A percentile compares a stretch with the other conserved stretches of the same genome.
Conservation (phyloP, 2,329 filamentous ascomycete species). For the Alternaria triticina region DNA sequence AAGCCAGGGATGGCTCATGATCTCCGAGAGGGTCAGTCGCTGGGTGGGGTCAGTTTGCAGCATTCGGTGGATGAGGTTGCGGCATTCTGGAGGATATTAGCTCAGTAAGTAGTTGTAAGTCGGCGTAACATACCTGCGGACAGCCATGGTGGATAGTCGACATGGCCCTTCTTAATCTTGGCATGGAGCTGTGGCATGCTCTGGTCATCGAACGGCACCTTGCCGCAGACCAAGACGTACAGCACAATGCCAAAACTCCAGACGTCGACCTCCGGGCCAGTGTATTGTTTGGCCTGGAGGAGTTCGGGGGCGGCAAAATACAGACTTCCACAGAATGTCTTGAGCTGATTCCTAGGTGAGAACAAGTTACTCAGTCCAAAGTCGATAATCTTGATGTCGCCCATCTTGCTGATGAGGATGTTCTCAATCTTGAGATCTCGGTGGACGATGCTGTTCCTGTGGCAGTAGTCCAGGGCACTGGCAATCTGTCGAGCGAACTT, state of each 20-base stretch:
- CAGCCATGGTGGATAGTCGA: slow-evolving; percentile 94
- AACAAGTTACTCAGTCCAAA: slow-evolving; percentile 98
- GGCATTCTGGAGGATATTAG: slow-evolving; percentile 72
- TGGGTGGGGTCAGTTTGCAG: slow-evolving; percentile 91
- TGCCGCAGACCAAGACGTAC: slow-evolving; percentile 95
- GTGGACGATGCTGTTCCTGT: slow-evolving; percentile 97
- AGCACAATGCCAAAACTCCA: slow-evolving; percentile 99
- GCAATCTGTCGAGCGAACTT: slow-evolving; percentile 98
- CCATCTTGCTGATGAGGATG: slow-evolving; percentile 97
- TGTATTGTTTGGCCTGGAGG: slow-evolving; percentile 91
- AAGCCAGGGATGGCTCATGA: slow-evolving; percentile 96
- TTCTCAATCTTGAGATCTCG: slow-evolving; percentile 98
- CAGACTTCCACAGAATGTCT: slow-evolving; percentile 96
- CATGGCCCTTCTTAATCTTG: slow-evolving; percentile 96
- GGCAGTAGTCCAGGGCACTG: slow-evolving; percentile 95
- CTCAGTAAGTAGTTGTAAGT: not conserved
- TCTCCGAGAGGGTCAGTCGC: slow-evolving; percentile 85
- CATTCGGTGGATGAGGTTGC: slow-evolving; percentile 91
- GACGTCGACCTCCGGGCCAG: slow-evolving; percentile 93
- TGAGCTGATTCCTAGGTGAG: slow-evolving; percentile 80
- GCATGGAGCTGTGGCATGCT: slow-evolving; percentile 98
- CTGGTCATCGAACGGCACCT: slow-evolving; percentile 98
- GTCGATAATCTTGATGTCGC: slow-evolving; percentile 99
- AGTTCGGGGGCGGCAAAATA: slow-evolving; percentile 98
- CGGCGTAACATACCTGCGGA: slow-evolving; percentile 72